phyloP scores from a whole-genome alignment of 2,329 filamentous ascomycete genomes.

The Dactylellina haptotyla region DNA sequence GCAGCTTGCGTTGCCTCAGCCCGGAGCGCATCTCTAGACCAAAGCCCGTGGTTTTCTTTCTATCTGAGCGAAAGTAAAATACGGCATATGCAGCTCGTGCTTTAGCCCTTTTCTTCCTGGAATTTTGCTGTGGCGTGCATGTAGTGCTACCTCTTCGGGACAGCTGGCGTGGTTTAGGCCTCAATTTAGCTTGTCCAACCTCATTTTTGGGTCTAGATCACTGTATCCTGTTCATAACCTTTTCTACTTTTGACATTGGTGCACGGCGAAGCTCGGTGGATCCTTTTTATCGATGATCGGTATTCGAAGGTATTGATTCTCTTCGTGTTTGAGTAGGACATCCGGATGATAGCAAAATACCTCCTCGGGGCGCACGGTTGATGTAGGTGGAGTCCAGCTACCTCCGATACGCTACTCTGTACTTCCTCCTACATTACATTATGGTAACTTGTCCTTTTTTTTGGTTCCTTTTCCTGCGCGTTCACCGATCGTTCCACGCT shows the following conservation, averaged over 20 bases:
- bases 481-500: too few species aligned
- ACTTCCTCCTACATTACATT: neutral
- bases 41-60: too few species aligned
- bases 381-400: too few species aligned
- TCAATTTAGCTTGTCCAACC: neutral
- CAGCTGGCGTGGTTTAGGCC: too few species aligned
- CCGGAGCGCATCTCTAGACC: neutral
- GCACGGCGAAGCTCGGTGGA: conserved; percentile 24
- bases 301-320: neutral
- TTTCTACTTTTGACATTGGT: neutral
- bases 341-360: too few species aligned
- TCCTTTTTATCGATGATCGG: conserved; percentile 6
- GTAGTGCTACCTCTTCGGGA: neutral
- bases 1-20: neutral
- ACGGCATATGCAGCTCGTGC: neutral
- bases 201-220: conserved; percentile 18
- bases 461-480: too few species aligned
- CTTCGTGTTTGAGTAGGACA: neutral
- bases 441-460: neutral
- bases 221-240: neutral
- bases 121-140: conserved; percentile 25
- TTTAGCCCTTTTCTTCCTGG: neutral
- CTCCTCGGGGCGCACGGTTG: too few species aligned
- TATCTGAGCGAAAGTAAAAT: too few species aligned
- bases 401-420: too few species aligned